phyloP scores from a whole-genome alignment of 2,329 filamentous ascomycete genomes.

The Ceratocystis papillata region DNA sequence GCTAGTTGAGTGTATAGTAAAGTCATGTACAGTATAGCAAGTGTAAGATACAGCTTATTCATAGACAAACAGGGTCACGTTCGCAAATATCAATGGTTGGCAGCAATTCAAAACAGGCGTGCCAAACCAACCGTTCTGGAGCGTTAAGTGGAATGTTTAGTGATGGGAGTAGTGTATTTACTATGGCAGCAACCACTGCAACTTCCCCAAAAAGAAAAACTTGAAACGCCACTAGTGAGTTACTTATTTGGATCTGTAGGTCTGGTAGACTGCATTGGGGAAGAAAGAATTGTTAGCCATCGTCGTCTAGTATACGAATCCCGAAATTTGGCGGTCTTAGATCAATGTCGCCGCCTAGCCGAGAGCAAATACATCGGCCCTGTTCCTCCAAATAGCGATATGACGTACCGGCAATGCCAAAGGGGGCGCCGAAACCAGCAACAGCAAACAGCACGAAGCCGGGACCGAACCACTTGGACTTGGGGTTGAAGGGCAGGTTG shows the following conservation, averaged over 20 bases:
- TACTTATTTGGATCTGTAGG: conserved; percentile 35
- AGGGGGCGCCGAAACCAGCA: conserved; percentile 49
- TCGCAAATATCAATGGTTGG: background rate
- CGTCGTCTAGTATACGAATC: background rate
- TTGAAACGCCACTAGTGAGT: background rate
- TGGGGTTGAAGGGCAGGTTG: conserved; percentile 96
- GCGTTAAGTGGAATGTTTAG: conserved; percentile 6
- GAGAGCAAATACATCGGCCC: background rate
- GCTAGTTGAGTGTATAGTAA: background rate
- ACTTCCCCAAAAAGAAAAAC: background rate
- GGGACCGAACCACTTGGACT: conserved; percentile 71
- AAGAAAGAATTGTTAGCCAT: background rate
- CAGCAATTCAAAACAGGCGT: background rate
- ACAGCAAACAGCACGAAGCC: conserved; percentile 67
- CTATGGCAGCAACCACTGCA: conserved; percentile 13
- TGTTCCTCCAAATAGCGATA: background rate
- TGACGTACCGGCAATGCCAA: conserved; percentile 51
- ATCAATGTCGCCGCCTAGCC: background rate
- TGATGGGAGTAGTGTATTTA: conserved; percentile 9
- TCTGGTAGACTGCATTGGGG: conserved; percentile 39
- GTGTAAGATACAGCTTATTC: conserved; percentile 10
- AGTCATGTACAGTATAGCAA: conserved; percentile 14
- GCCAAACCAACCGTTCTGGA: background rate
- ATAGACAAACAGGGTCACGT: background rate
- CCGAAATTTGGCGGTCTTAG: background rate